Evolutionary conservation across 345 rosid genomes (phyloP), one percentile per base, ranked within the genome.

Genomic region (Rhodamnia argentea): DNA sequence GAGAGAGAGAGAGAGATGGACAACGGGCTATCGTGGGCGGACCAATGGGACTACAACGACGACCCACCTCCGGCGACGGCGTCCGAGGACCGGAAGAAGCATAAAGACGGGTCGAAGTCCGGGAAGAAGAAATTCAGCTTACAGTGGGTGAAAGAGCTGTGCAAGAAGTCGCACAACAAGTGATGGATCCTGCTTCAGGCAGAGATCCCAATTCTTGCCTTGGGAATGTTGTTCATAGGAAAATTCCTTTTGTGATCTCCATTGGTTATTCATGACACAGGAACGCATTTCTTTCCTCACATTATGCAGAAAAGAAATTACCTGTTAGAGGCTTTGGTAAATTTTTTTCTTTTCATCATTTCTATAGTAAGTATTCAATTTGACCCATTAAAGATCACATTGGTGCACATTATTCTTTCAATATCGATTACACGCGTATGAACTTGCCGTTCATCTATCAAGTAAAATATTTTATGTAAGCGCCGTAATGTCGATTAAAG

Each of bases 21-120:
- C 89, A 87, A 91, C n/a, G 96, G 93, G 40, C 86, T 84, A 29
- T 92, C 94, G 4, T 92, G 96, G 96, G 94, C 96, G n/a, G 96
- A 94, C 78, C 94, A 92, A 88, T 92, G 96, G 96, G 96, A 94
- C 64, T 84, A 78, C 42, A n/a, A 88, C 83, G 83, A 85, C 14
- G 87, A 90, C 27, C 93, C 92, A 15, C 92, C 92, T 55, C 90
- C 84, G n/a, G 86, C 91, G 7, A 50, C 83, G 11, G 53, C 85
- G 3, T 84, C 88, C 0, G 89, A 85, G 1, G 86, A 88, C 56
- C 85, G 89, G 86, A 91, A 86, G 87, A 90, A 86, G 83, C 87
- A 26, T 54, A 89, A 88, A 42, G 84, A 70, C 3, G 47, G 87
- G 90, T 22, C 91, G 87, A 53, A 84, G 85, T 84, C 88, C 24